Evolutionary conservation across 164 flowering plant species (phyloP).

Genomic region (Saururus chinensis): DNA sequence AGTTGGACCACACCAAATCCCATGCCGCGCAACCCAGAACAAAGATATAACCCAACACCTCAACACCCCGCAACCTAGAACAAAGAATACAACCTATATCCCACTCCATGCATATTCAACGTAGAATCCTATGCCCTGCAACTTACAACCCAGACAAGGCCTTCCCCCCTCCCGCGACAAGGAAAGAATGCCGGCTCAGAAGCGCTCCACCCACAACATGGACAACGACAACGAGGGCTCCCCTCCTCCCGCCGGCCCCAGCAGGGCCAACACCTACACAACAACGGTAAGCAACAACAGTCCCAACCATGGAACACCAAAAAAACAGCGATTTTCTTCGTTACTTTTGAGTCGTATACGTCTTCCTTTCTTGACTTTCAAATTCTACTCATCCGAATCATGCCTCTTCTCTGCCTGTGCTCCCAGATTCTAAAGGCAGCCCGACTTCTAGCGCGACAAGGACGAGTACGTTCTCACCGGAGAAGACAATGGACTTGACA

Average conservation of each 20-base stretch:
- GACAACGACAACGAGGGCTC: background rate
- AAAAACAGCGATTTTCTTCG: background rate
- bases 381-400: background rate
- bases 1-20: no score
- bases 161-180: no score
- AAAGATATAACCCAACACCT: no score
- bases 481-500: no score
- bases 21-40: no score
- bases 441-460: constrained; percentile 3
- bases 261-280: background rate
- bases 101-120: no score
- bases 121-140: no score
- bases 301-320: background rate
- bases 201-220: constrained; percentile 5
- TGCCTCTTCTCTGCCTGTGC: background rate
- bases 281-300: background rate
- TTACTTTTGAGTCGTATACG: background rate
- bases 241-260: background rate
- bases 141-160: no score
- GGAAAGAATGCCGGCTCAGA: constrained; percentile 7
- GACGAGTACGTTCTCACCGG: constrained; percentile 1
- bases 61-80: no score
- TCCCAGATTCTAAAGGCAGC: constrained; percentile 5
- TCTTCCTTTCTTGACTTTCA: background rate
- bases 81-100: no score